Evolutionary conservation across 176 grass and related monocot genomes (phyloP).

Genomic region (Lolium rigidum): DNA sequence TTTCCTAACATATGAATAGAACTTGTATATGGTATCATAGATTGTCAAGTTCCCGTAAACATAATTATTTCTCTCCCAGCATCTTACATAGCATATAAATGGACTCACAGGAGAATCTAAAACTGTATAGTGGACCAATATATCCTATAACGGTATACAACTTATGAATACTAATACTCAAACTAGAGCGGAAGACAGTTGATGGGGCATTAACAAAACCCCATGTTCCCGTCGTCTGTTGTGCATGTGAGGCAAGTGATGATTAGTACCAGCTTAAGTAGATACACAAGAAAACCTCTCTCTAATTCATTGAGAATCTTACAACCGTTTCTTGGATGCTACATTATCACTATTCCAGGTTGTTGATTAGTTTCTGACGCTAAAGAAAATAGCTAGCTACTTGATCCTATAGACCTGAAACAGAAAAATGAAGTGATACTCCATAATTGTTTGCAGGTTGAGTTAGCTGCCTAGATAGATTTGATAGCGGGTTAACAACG

Average conservation of each 20-base stretch:
- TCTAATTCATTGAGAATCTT: constrained; percentile 40
- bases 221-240: constrained; percentile 48
- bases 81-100: constrained; percentile 15
- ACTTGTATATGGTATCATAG: neutral
- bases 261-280: constrained; percentile 23
- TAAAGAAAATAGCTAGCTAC: neutral
- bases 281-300: constrained; percentile 2
- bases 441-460: constrained; percentile 22
- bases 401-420: constrained; percentile 12
- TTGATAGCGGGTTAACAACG: neutral
- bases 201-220: constrained; percentile 29
- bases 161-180: neutral
- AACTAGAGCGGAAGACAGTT: constrained; percentile 34
- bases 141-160: neutral
- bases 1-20: neutral
- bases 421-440: neutral
- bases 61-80: neutral
- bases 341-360: neutral
- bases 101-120: constrained; percentile 4
- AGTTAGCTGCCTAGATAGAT: neutral
- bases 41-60: neutral
- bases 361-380: constrained; percentile 21
- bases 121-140: neutral
- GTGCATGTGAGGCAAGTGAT: constrained; percentile 42
- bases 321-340: constrained; percentile 37